These are phyloP conservation scores for Acrodontium crateriforme DNA, from an alignment of 2,329 filamentous ascomycete genomes.

Conservation along the genomic window DNA sequence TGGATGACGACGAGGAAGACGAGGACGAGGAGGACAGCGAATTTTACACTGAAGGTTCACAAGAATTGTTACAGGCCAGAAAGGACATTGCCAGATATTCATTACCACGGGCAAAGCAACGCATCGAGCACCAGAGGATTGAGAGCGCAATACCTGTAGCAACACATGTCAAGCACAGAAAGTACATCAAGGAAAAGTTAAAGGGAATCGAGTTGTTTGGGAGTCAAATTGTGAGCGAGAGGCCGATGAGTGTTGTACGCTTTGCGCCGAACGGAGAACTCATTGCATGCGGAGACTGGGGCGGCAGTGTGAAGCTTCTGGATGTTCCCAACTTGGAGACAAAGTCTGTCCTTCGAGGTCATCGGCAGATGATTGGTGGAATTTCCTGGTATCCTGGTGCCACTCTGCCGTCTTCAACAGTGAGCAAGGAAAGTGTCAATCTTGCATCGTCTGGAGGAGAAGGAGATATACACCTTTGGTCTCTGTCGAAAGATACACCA, in stretches of 20 bases:
- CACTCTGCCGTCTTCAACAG: slow-evolving; percentile 54
- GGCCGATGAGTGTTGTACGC: slow-evolving; percentile 80
- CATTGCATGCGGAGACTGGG: slow-evolving; percentile 86
- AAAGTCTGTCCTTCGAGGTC: slow-evolving; percentile 62
- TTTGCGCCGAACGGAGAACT: slow-evolving; percentile 76
- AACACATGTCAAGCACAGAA: slow-evolving; percentile 85
- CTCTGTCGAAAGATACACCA: slow-evolving; percentile 68
- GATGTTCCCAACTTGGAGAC: slow-evolving; percentile 70
- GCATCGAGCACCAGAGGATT: slow-evolving; percentile 61
- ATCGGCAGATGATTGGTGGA: slow-evolving; percentile 80
- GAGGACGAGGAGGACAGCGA: slow-evolving; percentile 74
- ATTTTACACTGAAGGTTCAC: slow-evolving; percentile 78
- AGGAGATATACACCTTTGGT: slow-evolving; percentile 81
- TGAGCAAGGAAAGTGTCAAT: slow-evolving; percentile 59
- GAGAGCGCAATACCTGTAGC: slow-evolving; percentile 75
- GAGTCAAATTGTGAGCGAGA: slow-evolving; percentile 81
- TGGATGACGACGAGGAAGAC: slow-evolving; percentile 41
- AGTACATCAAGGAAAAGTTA: slow-evolving; percentile 71
- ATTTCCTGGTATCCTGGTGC: slow-evolving; percentile 80
- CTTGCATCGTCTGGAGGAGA: slow-evolving; percentile 84
- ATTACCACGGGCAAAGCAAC: slow-evolving; percentile 63
- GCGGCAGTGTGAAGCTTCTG: slow-evolving; percentile 73
- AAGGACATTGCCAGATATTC: slow-evolving; percentile 72
- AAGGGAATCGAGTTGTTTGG: slow-evolving; percentile 80
- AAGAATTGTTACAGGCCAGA: slow-evolving; percentile 60